Percentiles rank a stretch among this genome's conserved stretches.
Evolutionary conservation across 2,329 filamentous ascomycete genomes (phyloP).

Genomic region (Ramularia endophylla): DNA sequence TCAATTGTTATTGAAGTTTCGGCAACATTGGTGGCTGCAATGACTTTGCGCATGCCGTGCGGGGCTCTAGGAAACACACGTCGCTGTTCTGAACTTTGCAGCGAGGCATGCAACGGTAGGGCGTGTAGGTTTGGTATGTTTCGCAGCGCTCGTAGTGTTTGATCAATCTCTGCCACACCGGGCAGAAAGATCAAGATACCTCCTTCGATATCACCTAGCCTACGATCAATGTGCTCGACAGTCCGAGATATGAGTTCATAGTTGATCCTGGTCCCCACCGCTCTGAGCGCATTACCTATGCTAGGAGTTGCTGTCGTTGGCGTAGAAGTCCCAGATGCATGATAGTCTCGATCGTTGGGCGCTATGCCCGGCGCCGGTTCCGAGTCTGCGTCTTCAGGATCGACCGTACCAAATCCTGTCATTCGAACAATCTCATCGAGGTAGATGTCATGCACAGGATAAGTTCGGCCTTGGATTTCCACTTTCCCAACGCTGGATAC

Average conservation of each 20-base stretch:
- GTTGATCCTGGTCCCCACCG: constrained; percentile 71
- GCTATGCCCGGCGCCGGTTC: constrained; percentile 27
- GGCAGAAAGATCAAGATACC: constrained; percentile 95
- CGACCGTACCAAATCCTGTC: constrained; percentile 57
- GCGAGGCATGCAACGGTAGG: constrained; percentile 83
- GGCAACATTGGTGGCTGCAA: constrained; percentile 93
- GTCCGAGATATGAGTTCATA: constrained; percentile 79
- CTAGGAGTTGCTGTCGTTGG: constrained; percentile 16
- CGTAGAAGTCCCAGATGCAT: constrained; percentile 16
- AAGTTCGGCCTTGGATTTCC: constrained; percentile 83
- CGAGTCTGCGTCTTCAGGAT: constrained; percentile 40
- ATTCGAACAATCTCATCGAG: constrained; percentile 79
- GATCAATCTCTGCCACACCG: constrained; percentile 84
- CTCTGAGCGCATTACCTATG: constrained; percentile 37
- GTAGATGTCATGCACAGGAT: constrained; percentile 83
- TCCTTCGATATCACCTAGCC: constrained; percentile 67
- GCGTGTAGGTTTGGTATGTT: constrained; percentile 64
- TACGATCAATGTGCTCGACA: constrained; percentile 72
- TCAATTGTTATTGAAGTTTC: constrained; percentile 99
- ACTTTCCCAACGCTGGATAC: constrained; percentile 61
- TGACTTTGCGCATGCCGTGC: constrained; percentile 77
- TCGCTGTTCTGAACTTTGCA: constrained; percentile 82
- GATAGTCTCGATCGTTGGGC: constrained; percentile 36
- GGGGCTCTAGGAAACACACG: constrained; percentile 76
- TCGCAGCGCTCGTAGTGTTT: constrained; percentile 64